phyloP scores from a whole-genome alignment of 495 filamentous ascomycete species.

The Neurospora sp. region DNA sequence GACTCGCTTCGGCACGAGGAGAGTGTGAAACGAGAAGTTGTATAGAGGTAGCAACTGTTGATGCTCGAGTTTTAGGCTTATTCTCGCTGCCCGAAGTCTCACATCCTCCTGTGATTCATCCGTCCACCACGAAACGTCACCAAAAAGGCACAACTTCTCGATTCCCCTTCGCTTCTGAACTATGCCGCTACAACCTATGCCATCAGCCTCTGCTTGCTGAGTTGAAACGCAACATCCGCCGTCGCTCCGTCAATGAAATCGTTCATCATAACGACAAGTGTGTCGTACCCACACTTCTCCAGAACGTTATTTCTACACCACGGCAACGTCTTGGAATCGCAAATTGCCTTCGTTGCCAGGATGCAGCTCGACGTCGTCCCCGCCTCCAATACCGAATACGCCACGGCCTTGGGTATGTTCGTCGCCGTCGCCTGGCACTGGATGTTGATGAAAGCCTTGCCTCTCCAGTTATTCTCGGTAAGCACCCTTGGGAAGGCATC shows the following conservation, averaged over 20 bases:
- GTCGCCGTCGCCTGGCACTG: conserved; percentile 47
- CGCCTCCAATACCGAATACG: conserved; percentile 34
- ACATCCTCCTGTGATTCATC: neutral
- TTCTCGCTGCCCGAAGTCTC: neutral
- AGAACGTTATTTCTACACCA: conserved; percentile 36
- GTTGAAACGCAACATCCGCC: conserved; percentile 35
- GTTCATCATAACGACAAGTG: conserved; percentile 42
- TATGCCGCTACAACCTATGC: neutral
- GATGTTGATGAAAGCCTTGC: conserved; percentile 35
- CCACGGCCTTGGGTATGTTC: conserved; percentile 38
- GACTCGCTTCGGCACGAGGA: neutral
- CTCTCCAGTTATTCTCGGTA: conserved; percentile 23
- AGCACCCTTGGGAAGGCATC: conserved; percentile 29
- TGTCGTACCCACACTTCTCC: conserved; percentile 22
- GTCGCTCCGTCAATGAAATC: conserved; percentile 47
- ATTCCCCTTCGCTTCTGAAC: neutral
- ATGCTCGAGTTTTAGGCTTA: neutral
- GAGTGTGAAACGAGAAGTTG: no score
- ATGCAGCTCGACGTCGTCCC: conserved; percentile 34
- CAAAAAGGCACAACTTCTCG: neutral
- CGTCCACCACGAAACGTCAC: neutral
- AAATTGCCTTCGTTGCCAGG: conserved; percentile 41
- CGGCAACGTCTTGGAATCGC: conserved; percentile 40
- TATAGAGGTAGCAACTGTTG: neutral
- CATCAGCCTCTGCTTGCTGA: conserved; percentile 31